Evolutionary conservation across 2,329 filamentous ascomycete species (phyloP).

Genomic region (Chrysoporthe deuterocubensis): DNA sequence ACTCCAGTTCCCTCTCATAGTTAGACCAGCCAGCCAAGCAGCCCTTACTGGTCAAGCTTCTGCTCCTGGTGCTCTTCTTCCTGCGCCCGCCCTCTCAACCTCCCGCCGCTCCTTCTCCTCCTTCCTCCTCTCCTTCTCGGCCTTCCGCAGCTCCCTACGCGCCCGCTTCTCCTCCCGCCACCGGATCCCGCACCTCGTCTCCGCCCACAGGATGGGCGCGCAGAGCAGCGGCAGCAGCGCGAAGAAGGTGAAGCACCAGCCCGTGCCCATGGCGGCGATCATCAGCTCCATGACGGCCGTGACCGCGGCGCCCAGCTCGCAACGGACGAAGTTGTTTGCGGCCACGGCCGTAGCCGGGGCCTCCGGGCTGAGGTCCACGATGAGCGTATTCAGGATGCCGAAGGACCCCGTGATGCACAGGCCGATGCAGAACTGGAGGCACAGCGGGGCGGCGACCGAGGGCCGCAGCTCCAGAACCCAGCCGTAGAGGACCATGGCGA

Average conservation of each 20-base stretch:
- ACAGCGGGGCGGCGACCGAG: constrained; percentile 58
- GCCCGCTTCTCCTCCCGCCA: constrained; percentile 57
- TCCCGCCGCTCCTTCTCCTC: constrained; percentile 19
- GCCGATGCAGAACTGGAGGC: constrained; percentile 61
- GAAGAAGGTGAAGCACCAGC: constrained; percentile 67
- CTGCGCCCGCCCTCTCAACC: not conserved
- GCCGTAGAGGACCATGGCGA: constrained; percentile 58
- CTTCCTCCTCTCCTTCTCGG: constrained; percentile 36
- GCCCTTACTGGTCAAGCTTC: not conserved
- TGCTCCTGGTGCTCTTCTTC: not conserved
- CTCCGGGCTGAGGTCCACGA: constrained; percentile 66
- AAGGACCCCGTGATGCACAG: constrained; percentile 65
- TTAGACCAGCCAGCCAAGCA: not conserved
- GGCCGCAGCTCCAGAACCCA: constrained; percentile 59
- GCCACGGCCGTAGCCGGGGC: constrained; percentile 66
- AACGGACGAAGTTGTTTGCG: constrained; percentile 67
- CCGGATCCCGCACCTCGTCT: constrained; percentile 52
- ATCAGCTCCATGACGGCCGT: constrained; percentile 64
- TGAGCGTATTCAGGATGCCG: constrained; percentile 64
- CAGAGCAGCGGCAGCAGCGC: constrained; percentile 53
- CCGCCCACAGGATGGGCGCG: constrained; percentile 53
- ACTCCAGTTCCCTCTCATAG: not conserved
- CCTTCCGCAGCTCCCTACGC: constrained; percentile 40
- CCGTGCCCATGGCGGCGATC: constrained; percentile 59
- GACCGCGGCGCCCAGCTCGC: constrained; percentile 61